Conservation (phyloP, 192 early-diverging fungal genomes). For the Podila verticillata region DNA sequence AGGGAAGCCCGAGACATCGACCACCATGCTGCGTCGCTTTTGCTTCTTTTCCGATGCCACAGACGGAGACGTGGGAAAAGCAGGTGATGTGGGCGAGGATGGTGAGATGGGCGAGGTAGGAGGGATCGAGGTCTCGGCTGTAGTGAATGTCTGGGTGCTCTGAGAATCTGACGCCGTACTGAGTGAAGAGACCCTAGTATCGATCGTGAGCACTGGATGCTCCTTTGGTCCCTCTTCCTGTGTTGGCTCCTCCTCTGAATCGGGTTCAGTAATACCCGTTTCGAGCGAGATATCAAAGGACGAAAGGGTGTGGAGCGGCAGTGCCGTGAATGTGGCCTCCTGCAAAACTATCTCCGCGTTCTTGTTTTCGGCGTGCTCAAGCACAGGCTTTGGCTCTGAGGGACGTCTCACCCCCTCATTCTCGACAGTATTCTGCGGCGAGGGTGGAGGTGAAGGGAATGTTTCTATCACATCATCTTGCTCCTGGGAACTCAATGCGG, state of each 20-base stretch:
- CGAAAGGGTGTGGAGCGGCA: too few relatives aligned
- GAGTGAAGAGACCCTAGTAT: too few relatives aligned
- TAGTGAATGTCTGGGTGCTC: too few relatives aligned
- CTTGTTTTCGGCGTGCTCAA: neutral
- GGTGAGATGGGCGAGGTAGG: neutral
- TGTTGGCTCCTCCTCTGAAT: too few relatives aligned
- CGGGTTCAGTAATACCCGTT: too few relatives aligned
- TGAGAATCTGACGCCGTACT: too few relatives aligned
- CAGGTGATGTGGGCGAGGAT: neutral
- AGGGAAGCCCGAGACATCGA: slow-evolving; percentile 10
- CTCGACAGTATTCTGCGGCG: slow-evolving; percentile 10
- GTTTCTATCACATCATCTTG: neutral
- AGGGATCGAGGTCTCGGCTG: too few relatives aligned
- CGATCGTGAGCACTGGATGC: too few relatives aligned
- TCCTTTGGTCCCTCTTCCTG: too few relatives aligned
- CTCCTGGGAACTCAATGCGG: neutral
- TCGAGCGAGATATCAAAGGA: too few relatives aligned
- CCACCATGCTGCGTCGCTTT: neutral
- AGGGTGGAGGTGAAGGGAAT: slow-evolving; percentile 33
- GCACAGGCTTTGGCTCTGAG: too few relatives aligned
- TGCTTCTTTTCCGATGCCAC: neutral
- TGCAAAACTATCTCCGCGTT: neutral
- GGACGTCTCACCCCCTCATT: neutral
- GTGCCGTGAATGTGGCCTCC: too few relatives aligned
- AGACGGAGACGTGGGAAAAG: neutral